phyloP scores from a whole-genome alignment of 2,329 filamentous ascomycete genomes.

The Aspergillus nomiae region DNA sequence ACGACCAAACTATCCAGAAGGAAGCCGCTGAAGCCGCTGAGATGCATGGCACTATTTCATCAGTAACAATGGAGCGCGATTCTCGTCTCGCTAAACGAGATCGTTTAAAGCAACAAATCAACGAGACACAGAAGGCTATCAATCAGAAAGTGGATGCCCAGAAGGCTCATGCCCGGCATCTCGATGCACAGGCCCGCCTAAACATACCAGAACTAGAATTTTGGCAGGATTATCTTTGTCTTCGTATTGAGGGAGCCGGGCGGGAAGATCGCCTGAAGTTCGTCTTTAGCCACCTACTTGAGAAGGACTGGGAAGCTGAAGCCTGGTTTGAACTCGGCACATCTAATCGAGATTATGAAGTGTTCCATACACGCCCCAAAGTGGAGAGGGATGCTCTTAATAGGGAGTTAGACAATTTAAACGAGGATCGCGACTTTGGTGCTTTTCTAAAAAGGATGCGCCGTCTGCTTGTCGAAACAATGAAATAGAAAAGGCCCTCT shows the following conservation, averaged over 20 bases:
- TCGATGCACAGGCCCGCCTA: slow-evolving; percentile 81
- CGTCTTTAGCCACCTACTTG: slow-evolving; percentile 82
- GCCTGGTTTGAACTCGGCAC: slow-evolving; percentile 93
- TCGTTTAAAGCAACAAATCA: slow-evolving; percentile 58
- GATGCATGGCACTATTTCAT: slow-evolving; percentile 62
- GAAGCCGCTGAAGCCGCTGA: slow-evolving; percentile 64
- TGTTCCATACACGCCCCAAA: slow-evolving; percentile 74
- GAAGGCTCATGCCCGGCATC: slow-evolving; percentile 61
- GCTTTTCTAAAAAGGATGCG: slow-evolving; percentile 66
- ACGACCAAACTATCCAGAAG: slow-evolving; percentile 59
- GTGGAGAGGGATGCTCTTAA: slow-evolving; percentile 58
- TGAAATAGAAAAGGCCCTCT: slow-evolving; percentile 44
- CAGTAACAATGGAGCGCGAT: slow-evolving; percentile 58
- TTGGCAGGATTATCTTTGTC: slow-evolving; percentile 87
- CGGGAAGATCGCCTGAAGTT: slow-evolving; percentile 85
- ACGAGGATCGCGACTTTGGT: slow-evolving; percentile 62
- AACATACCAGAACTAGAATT: slow-evolving; percentile 94
- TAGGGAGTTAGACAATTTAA: slow-evolving; percentile 57
- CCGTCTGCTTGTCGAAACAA: slow-evolving; percentile 57
- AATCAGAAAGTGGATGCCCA: slow-evolving; percentile 49
- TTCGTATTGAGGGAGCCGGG: slow-evolving; percentile 87
- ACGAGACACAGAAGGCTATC: slow-evolving; percentile 50
- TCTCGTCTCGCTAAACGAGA: slow-evolving; percentile 58
- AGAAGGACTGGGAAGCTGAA: slow-evolving; percentile 84
- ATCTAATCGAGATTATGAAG: slow-evolving; percentile 78